Base-by-base conservation (phyloP, 2,329 filamentous ascomycete species). In the Westerdykella sp. region DNA sequence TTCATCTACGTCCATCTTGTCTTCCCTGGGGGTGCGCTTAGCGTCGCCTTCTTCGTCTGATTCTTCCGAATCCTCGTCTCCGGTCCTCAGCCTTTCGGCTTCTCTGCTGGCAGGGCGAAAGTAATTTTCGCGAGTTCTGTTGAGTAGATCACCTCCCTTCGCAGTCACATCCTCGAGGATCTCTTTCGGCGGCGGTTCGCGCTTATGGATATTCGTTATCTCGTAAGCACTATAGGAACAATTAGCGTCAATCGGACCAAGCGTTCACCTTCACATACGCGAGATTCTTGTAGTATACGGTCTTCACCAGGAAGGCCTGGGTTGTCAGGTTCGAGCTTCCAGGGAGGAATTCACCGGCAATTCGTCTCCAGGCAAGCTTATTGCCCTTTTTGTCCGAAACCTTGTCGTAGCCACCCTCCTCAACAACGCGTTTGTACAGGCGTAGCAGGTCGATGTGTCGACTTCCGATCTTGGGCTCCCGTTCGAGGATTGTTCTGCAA, bases 201-300 rank as follows among this genome's bases (percentile, higher is more conserved):
- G 82, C 42, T 82, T 78, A 69, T 90, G 85, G 34, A 89, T 70
- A 10, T 81, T 84, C 37, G 79, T 80, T 58, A 95, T 93, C 68
- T 95, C 89, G 67, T 85, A 95, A 1, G 89, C 88, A 11, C 73
- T 75, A 35, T 14, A 16, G 39, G 28, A 44, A 10, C 14, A 31
- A 39, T 57, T 40, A 57, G 51, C 22, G 41, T 23, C 34, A 28
- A 37, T 23, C 18, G 22, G 14, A 38, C 36, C n/a, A 2, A 22
- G 22, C 16, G n/a, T 22, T 6, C 15, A 21, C 5, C 21, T 14
- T 18, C 34, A 47, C 73, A 45, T 63, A 76, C 72, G 85, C 84
- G 36, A 95, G 77, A 57, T 91, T 88, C 66, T 88, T 90, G 73
- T 94, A 94, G 71, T 93, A 95, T 49, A 85, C 82, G 43, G 85